Evolutionary conservation across 345 rosid genomes (phyloP).

Genomic region (Hibiscus syriacus): DNA sequence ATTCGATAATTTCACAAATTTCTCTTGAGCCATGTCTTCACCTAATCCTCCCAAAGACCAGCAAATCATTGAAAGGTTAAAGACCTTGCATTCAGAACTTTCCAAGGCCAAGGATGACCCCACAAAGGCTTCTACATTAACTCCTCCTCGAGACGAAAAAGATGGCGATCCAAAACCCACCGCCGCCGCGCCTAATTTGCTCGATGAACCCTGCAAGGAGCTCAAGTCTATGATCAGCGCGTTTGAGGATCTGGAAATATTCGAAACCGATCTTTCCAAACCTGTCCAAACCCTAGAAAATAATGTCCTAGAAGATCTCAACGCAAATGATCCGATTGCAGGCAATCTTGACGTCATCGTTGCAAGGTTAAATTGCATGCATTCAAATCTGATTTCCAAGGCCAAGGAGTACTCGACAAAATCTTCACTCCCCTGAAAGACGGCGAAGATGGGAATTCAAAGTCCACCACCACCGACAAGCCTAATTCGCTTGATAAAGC

Average conservation of each 20-base stretch:
- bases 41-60: background rate
- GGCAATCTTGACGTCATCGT: conserved; percentile 16
- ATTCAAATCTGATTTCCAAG: no score
- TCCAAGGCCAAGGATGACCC: background rate
- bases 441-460: no score
- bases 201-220: conserved; percentile 8
- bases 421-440: no score
- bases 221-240: background rate
- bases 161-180: background rate
- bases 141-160: background rate
- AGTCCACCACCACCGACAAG: no score
- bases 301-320: background rate
- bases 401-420: no score
- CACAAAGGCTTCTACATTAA: no score
- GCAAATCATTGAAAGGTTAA: accelerated
- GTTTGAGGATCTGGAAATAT: background rate
- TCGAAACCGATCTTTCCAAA: background rate
- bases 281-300: background rate
- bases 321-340: background rate
- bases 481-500: no score
- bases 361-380: conserved; percentile 30
- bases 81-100: accelerated
- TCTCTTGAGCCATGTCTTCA: background rate
- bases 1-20: background rate
- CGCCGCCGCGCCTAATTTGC: background rate